Base-by-base conservation (phyloP, 108 stramenopile genomes). In the Cyclotella cryptica region DNA sequence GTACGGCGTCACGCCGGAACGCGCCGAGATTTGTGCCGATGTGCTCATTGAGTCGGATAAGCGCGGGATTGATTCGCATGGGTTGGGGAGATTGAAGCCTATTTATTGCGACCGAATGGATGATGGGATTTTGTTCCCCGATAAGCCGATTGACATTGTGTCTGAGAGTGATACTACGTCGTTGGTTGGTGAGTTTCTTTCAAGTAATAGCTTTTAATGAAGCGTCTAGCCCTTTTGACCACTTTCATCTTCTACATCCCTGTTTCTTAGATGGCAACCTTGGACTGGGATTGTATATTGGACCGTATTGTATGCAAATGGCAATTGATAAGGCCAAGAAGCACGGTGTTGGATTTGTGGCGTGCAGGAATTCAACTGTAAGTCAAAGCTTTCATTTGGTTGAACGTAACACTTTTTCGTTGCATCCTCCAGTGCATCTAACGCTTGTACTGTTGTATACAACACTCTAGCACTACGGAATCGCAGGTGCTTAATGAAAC, bases 71-170 rank as follows among this genome's bases (percentile, higher is more conserved):
- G 88, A 90, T 61, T 84, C 82, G 10, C 90, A 90, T 70, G 90
- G 90, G 24, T 66, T 90, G 4, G 90, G 87, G 0, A 39, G 90
- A 18, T 71, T 90, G 17, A 88, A 90, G 75, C 86, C 88, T 17
- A 90, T 90, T 58, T 90, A 90, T 63, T 90, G 87, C 66, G 90
- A 90, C 75, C 73, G 87, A 18, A 85, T 90, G 66, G 90, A 88
- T 65, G 52, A 78, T 27, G 86, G 86, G 10, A 88, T 88, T 44
- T 69, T 90, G 62, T 74, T 58, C 58, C 84, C 90, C 3, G 65
- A 86, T 46, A 69, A 75, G 51, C 85, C 86, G 15, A 88, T 90
- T 60, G 68, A 65, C 41, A 54, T 90, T 41, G 58, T 90, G 44
- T 63, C 75, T 7, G 90, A 88, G 76, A 77, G 74, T 41, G 86